Percentiles rank a stretch among this genome's conserved stretches.
Conservation (phyloP, 2,329 filamentous ascomycete species). For the Colletotrichum chlorophyti region DNA sequence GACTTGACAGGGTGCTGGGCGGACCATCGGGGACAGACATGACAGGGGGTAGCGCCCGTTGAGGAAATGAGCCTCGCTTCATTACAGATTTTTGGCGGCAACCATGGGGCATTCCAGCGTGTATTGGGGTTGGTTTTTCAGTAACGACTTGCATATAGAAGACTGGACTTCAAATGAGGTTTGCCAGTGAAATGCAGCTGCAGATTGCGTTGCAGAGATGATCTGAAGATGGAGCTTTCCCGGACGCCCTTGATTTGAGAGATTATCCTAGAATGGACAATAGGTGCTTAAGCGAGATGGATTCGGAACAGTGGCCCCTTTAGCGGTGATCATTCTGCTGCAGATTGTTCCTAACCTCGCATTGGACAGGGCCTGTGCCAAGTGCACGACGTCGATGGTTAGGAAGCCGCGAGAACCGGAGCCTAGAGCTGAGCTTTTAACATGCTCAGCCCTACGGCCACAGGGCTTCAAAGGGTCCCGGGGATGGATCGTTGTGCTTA, state of each 20-base stretch:
- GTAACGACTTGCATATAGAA: conserved; percentile 5
- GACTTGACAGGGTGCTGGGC: background rate
- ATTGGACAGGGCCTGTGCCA: background rate
- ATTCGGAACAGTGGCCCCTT: background rate
- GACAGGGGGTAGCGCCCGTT: background rate
- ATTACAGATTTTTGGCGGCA: background rate
- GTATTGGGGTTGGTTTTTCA: conserved; percentile 15
- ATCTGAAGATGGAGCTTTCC: background rate
- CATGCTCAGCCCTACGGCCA: conserved; percentile 20
- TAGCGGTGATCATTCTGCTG: conserved; percentile 2
- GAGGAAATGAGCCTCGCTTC: background rate
- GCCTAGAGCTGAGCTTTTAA: background rate
- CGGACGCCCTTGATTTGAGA: background rate
- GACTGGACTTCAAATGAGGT: background rate
- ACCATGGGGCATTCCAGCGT: conserved; percentile 16
- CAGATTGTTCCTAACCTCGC: background rate
- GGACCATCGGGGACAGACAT: conserved; percentile 6
- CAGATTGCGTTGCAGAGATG: background rate
- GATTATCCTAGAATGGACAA: no score
- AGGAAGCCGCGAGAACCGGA: background rate
- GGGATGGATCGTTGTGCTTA: no score
- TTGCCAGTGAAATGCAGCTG: background rate
- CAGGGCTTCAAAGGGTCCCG: no score
- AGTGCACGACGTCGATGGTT: background rate
- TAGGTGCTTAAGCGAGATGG: conserved; percentile 8